Percentiles rank a stretch among this genome's conserved stretches.
Evolutionary conservation across 192 early-diverging fungal genomes (phyloP).

Genomic region (Backusella morwellensis): DNA sequence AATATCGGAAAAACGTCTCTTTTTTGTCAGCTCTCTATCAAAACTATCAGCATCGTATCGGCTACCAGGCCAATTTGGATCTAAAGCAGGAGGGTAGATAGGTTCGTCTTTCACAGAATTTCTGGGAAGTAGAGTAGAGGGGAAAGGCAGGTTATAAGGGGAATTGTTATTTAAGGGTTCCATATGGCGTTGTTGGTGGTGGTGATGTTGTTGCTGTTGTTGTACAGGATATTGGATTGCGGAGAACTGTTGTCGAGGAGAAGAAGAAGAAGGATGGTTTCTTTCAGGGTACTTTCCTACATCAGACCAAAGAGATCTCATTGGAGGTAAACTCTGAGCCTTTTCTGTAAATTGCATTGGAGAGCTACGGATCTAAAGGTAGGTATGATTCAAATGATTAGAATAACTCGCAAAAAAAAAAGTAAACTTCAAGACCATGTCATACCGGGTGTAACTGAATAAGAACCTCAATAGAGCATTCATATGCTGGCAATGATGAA

Average conservation of each 20-base stretch:
- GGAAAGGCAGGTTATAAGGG: not conserved
- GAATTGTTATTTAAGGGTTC: not conserved
- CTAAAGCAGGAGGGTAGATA: not conserved
- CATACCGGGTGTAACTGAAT: conserved; percentile 33
- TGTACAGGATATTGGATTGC: not conserved
- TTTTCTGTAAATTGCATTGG: conserved; percentile 12
- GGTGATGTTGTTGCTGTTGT: not conserved
- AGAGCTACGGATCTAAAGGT: not conserved
- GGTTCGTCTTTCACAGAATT: not conserved
- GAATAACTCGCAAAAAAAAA: not conserved
- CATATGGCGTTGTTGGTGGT: not conserved
- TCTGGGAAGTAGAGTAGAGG: not conserved
- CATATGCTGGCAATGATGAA: not conserved
- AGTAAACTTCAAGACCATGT: not conserved
- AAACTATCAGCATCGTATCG: conserved; percentile 8
- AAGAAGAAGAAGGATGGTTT: not conserved
- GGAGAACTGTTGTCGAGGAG: conserved; percentile 6
- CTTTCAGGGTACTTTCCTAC: not conserved
- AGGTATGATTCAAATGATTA: not conserved
- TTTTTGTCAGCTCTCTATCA: not conserved
- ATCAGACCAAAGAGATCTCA: conserved; percentile 15
- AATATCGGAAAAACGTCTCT: not conserved
- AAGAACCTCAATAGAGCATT: conserved; percentile 20
- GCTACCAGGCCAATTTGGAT: conserved; percentile 13
- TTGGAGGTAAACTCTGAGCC: conserved; percentile 1